Conservation (phyloP, 768 basidiomycete genomes). For the Epithele typhae region DNA sequence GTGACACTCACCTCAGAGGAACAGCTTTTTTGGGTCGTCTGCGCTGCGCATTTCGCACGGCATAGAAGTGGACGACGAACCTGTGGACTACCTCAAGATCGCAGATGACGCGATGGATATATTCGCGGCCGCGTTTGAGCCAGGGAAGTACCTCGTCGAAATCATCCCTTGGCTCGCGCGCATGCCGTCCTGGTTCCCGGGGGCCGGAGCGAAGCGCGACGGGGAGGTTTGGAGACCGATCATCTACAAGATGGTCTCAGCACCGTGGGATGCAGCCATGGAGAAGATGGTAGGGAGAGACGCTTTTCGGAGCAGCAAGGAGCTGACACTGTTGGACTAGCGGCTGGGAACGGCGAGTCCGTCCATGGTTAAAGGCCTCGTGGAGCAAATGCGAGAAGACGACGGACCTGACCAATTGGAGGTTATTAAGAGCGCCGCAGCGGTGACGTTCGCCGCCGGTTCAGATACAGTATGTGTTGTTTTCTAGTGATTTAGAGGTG, state of each 20-base stretch:
- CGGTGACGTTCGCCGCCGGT: conserved; percentile 4
- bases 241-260: not conserved
- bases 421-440: not conserved
- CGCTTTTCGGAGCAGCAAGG: too few relatives aligned
- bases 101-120: conserved; percentile 3
- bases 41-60: conserved; percentile 8
- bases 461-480: conserved; percentile 2
- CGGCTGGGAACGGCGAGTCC: not conserved
- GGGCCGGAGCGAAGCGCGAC: conserved; percentile 16
- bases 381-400: not conserved
- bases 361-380: conserved; percentile 2
- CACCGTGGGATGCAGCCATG: conserved; percentile 12
- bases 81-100: conserved; percentile 2
- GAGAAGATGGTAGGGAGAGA: conserved; percentile 1
- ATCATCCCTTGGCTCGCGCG: conserved; percentile 18
- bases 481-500: not conserved
- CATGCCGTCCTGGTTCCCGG: conserved; percentile 20
- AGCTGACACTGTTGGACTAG: not conserved
- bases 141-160: conserved; percentile 26
- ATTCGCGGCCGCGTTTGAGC: conserved; percentile 5
- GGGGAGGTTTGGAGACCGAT: not conserved
- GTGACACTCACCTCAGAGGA: not conserved
- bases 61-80: conserved; percentile 6
- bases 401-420: not conserved
- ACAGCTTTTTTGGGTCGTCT: not conserved